These are phyloP conservation scores for Amylocarpus encephaloides DNA, from an alignment of 2,329 filamentous ascomycete genomes.

Conservation along the genomic window DNA sequence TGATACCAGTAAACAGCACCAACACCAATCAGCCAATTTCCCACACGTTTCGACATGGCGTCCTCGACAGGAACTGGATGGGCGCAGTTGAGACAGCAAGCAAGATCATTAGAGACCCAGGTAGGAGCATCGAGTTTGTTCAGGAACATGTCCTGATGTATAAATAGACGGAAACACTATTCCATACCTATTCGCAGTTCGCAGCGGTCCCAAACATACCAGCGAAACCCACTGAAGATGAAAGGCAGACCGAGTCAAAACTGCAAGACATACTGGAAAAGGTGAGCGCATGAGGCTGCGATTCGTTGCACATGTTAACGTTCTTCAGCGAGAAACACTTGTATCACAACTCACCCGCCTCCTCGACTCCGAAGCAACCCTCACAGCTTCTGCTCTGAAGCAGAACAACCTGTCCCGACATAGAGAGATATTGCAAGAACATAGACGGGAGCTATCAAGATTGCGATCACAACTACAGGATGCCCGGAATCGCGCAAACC, in stretches of 20 bases:
- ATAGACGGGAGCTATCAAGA: constrained; percentile 74
- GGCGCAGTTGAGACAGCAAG: constrained; percentile 91
- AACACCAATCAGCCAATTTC: background rate
- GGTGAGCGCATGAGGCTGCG: constrained; percentile 39
- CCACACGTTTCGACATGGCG: constrained; percentile 18
- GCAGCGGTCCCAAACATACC: constrained; percentile 73
- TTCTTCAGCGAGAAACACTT: constrained; percentile 66
- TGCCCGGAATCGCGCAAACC: constrained; percentile 79
- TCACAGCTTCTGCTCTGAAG: constrained; percentile 89
- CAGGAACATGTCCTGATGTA: constrained; percentile 12
- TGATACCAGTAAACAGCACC: background rate
- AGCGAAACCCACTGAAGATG: constrained; percentile 77
- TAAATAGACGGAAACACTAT: constrained; percentile 70
- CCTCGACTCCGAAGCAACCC: constrained; percentile 83
- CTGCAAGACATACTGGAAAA: constrained; percentile 79
- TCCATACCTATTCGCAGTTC: constrained; percentile 88
- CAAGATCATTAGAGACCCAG: constrained; percentile 81
- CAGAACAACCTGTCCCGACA: constrained; percentile 92
- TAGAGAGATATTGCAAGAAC: constrained; percentile 81
- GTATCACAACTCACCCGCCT: constrained; percentile 79
- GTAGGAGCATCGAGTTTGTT: constrained; percentile 41
- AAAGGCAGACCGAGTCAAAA: constrained; percentile 70
- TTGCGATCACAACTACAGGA: constrained; percentile 68
- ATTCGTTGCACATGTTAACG: constrained; percentile 10
- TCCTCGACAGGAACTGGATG: constrained; percentile 51